phyloP scores from a whole-genome alignment of 495 filamentous ascomycete genomes.

The Lichina pygmaea region DNA sequence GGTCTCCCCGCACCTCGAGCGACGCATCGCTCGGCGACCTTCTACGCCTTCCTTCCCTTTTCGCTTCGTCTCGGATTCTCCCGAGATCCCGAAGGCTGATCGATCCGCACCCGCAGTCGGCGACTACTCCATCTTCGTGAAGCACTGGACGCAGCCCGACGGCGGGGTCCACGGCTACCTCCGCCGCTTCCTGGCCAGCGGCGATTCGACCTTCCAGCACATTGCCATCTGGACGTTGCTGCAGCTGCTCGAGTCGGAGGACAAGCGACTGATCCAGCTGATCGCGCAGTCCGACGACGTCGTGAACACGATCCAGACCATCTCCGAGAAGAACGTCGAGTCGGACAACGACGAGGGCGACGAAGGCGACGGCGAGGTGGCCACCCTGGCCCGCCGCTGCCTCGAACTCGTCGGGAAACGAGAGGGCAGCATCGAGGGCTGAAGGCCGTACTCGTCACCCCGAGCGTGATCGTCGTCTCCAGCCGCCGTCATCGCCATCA shows the following conservation, averaged over 20 bases:
- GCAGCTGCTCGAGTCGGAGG: slow-evolving; percentile 83
- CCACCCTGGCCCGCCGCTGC: slow-evolving; percentile 71
- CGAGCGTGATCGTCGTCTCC: no score
- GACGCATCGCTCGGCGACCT: neutral
- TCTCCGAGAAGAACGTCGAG: slow-evolving; percentile 72
- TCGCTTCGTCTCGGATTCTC: neutral
- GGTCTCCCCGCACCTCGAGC: no score
- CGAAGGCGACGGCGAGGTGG: slow-evolving; percentile 71
- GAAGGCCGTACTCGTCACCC: neutral
- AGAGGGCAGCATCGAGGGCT: neutral
- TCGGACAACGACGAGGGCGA: slow-evolving; percentile 75
- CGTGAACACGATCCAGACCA: slow-evolving; percentile 67
- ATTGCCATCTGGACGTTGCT: slow-evolving; percentile 97
- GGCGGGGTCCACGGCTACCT: slow-evolving; percentile 92
- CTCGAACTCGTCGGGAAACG: slow-evolving; percentile 41
- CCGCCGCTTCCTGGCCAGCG: slow-evolving; percentile 71
- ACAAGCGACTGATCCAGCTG: slow-evolving; percentile 53
- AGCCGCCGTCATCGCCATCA: no score
- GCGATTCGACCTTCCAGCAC: slow-evolving; percentile 93
- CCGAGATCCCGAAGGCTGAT: neutral
- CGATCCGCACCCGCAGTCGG: slow-evolving; percentile 30
- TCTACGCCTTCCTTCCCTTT: neutral
- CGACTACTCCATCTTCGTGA: slow-evolving; percentile 86
- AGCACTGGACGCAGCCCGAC: slow-evolving; percentile 75
- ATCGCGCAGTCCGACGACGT: slow-evolving; percentile 75